phyloP scores from a whole-genome alignment of 140 eudicot species.

The Anethum foeniculum region DNA sequence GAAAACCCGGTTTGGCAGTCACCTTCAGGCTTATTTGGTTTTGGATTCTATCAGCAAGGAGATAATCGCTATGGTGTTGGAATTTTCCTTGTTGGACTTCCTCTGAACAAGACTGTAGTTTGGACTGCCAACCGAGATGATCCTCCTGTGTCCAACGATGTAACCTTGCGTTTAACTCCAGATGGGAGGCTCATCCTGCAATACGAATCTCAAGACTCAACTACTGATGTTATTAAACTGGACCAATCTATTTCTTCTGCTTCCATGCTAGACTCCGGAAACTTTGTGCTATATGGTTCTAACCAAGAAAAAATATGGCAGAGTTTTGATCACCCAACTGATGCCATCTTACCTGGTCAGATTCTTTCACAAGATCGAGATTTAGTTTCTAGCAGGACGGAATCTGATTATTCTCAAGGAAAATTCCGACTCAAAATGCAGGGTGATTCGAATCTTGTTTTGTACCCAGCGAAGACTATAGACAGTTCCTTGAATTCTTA shows the following conservation, averaged over 20 bases:
- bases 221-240: background rate
- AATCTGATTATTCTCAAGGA: slow-evolving; percentile 24
- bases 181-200: slow-evolving; percentile 31
- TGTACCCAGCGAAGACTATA: slow-evolving; percentile 20
- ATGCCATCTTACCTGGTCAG: slow-evolving; percentile 47
- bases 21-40: slow-evolving; percentile 44
- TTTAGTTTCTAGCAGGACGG: slow-evolving; percentile 32
- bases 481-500: background rate
- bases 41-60: slow-evolving; percentile 18
- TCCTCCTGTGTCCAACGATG: slow-evolving; percentile 29
- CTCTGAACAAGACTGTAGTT: slow-evolving; percentile 31
- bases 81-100: slow-evolving; percentile 30
- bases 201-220: background rate
- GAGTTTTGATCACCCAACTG: slow-evolving; percentile 40
- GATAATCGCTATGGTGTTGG: slow-evolving; percentile 37
- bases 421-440: slow-evolving; percentile 32
- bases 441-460: slow-evolving; percentile 33
- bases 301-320: slow-evolving; percentile 26
- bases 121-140: slow-evolving; percentile 55
- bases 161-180: slow-evolving; percentile 19
- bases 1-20: slow-evolving; percentile 35
- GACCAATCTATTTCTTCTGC: slow-evolving; percentile 10
- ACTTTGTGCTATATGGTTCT: slow-evolving; percentile 43
- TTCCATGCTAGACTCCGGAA: slow-evolving; percentile 42
- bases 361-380: background rate